These are phyloP conservation scores for Zygosaccharomyces pseudorouxii DNA, from an alignment of 805 yeast species.

Conservation along the genomic window DNA sequence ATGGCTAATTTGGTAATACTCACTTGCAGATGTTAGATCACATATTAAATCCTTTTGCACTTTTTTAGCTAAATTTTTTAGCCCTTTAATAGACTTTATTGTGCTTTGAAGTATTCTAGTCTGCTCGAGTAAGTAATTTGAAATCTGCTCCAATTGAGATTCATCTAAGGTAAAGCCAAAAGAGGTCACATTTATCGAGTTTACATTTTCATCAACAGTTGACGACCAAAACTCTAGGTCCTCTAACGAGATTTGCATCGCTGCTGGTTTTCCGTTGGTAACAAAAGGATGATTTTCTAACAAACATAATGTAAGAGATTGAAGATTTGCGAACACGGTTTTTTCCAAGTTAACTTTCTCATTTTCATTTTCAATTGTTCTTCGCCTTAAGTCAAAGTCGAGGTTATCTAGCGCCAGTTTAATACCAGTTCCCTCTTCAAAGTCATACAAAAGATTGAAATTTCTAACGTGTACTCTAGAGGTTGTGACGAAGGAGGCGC, in stretches of 20 bases:
- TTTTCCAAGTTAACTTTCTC: constrained; percentile 15
- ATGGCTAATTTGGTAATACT: constrained; percentile 52
- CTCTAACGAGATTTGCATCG: constrained; percentile 26
- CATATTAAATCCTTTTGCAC: constrained; percentile 38
- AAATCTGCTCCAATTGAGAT: constrained; percentile 37
- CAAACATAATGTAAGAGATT: constrained; percentile 20
- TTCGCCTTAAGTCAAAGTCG: constrained; percentile 24
- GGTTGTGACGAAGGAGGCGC: constrained; percentile 13
- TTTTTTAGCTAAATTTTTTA: constrained; percentile 10
- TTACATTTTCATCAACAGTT: constrained; percentile 15
- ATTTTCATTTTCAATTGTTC: constrained; percentile 16
- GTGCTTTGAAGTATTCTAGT: constrained; percentile 11
- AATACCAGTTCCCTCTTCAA: constrained; percentile 15
- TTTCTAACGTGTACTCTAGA: constrained; percentile 18
- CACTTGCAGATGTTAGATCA: constrained; percentile 45
- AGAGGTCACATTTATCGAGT: constrained; percentile 30
- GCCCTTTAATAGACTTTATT: constrained; percentile 5
- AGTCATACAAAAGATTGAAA: constrained; percentile 24
- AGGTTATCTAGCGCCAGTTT: constrained; percentile 21
- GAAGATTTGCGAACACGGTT: constrained; percentile 16
- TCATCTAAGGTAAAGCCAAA: constrained; percentile 33
- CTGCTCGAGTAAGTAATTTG: constrained; percentile 18
- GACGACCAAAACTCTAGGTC: constrained; percentile 32
- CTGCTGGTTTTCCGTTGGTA: constrained; percentile 25
- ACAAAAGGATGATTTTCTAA: constrained; percentile 7